Evolutionary conservation across 257 asterid species (phyloP), one percentile per base, ranked within the genome.

Genomic region (Osmanthus fragrans): DNA sequence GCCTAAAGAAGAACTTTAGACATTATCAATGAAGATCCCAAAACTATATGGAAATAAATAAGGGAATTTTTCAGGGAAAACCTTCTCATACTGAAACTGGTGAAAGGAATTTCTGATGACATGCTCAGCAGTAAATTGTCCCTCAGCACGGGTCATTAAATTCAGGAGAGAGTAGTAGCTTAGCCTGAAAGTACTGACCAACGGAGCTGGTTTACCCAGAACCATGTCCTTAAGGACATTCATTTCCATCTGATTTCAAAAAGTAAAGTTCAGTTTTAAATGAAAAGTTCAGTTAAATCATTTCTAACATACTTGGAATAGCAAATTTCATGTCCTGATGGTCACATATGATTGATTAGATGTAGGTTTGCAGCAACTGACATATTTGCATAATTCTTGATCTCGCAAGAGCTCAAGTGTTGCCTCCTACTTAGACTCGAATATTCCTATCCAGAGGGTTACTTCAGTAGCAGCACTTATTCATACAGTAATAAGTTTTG

Each of bases 71-170:
- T 63, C 42, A 45, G 79, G 81, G 70, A 68, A 80, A 84, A 93
- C 98, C 99, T 96, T 96, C 82, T 96, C 98, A 73, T 96, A 87
- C 87, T 96, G 99, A 85, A 93, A 96, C 83, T 96, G 99, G 80
- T 92, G 99, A 82, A 96, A 96, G 27, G 98, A 96, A 79, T 96
- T 80, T 82, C 83, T 88, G 85, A 96, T 96, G 80, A 93, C 98
- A 86, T 92, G 99, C 92, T 96, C 98, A 65, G 99, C 97, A 58
- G 97, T 92, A 85, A 96, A 92, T 84, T 93, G 99, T 64, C 98
- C 98, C 87, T 96, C 98, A 71, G 98, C 96, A 66, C 97, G 97
- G 83, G 97, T 95, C 98, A 96, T 90, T 80, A 96, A 88, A 82
- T 96, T 96, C 84, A 96, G 77, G 83, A 96, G 92, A 34, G 99